A percentile compares a stretch with the other conserved stretches of the same genome.
Conservation (phyloP, 139 green algal species). For the Coccomyxa sp. region DNA sequence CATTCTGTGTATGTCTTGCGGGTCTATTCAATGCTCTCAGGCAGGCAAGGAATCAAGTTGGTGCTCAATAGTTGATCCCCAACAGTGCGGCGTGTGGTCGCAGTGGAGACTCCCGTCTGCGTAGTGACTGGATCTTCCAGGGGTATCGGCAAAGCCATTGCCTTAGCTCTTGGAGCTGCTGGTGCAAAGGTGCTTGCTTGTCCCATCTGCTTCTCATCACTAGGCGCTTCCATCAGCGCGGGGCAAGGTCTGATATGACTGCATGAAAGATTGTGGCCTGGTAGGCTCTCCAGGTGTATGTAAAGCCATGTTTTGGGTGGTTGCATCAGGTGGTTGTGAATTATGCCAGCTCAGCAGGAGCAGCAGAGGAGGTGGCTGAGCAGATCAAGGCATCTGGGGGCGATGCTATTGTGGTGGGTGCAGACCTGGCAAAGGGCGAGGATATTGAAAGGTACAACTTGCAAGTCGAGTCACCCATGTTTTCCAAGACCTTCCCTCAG, state of each 20-base stretch:
- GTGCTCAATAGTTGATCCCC: neutral
- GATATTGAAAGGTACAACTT: constrained; percentile 47
- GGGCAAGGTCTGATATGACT: too few relatives aligned
- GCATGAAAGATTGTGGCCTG: neutral
- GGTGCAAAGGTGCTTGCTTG: constrained; percentile 45
- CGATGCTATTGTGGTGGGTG: constrained; percentile 74
- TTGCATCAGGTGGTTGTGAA: constrained; percentile 73
- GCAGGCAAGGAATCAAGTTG: neutral
- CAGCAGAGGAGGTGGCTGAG: constrained; percentile 81
- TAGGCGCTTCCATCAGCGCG: neutral
- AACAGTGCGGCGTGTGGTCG: neutral
- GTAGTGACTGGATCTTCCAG: constrained; percentile 91
- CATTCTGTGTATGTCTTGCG: neutral
- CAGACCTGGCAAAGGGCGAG: constrained; percentile 68
- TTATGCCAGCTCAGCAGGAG: constrained; percentile 64
- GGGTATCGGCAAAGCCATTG: constrained; percentile 91
- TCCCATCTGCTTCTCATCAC: neutral
- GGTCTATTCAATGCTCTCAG: neutral
- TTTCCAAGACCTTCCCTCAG: neutral
- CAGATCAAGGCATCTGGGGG: constrained; percentile 56
- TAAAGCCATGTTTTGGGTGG: constrained; percentile 9
- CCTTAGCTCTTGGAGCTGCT: constrained; percentile 67
- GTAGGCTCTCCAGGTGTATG: neutral
- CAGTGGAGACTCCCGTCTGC: constrained; percentile 18
- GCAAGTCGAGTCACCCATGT: too few relatives aligned